These are phyloP conservation scores for Umbellularia californica DNA, from an alignment of 164 flowering plant genomes.

Conservation along the genomic window DNA sequence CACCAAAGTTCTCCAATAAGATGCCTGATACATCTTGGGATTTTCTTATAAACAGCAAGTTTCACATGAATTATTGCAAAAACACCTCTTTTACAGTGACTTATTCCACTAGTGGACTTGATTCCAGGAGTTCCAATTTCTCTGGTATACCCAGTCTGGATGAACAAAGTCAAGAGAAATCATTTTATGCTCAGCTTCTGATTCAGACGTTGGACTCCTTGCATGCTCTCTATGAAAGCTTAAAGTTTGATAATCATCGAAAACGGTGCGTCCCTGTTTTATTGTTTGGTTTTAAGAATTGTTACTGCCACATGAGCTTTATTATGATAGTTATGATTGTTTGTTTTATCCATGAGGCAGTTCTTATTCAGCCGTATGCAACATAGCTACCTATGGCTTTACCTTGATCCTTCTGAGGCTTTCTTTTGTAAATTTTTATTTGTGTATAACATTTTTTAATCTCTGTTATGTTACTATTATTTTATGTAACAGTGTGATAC, in stretches of 20 bases:
- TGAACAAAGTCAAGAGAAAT: constrained; percentile 24
- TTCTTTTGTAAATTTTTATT: too few relatives aligned
- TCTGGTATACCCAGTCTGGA: constrained; percentile 16
- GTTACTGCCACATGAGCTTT: not conserved
- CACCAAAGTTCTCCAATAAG: constrained; percentile 18
- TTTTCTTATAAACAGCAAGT: constrained; percentile 66
- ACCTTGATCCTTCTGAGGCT: not conserved
- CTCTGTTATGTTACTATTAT: not conserved
- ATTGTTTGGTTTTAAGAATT: not conserved
- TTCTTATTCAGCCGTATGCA: not conserved
- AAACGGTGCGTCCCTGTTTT: constrained; percentile 41
- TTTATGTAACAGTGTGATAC: not conserved
- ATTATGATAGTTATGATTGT: not conserved
- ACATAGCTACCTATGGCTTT: not conserved
- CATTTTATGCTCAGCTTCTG: constrained; percentile 44
- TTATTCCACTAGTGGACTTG: constrained; percentile 21
- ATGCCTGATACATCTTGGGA: constrained; percentile 65
- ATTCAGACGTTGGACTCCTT: constrained; percentile 55
- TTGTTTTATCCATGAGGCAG: not conserved
- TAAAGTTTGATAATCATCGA: constrained; percentile 80
- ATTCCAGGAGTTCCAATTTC: constrained; percentile 19
- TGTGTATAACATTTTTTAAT: too few relatives aligned
- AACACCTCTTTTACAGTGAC: constrained; percentile 21
- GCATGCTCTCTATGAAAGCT: constrained; percentile 90
- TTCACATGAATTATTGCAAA: constrained; percentile 52